Evolutionary conservation across 2,329 filamentous ascomycete genomes (phyloP), one percentile per base, ranked within the genome.

Genomic region (Colletotrichum abscissum): DNA sequence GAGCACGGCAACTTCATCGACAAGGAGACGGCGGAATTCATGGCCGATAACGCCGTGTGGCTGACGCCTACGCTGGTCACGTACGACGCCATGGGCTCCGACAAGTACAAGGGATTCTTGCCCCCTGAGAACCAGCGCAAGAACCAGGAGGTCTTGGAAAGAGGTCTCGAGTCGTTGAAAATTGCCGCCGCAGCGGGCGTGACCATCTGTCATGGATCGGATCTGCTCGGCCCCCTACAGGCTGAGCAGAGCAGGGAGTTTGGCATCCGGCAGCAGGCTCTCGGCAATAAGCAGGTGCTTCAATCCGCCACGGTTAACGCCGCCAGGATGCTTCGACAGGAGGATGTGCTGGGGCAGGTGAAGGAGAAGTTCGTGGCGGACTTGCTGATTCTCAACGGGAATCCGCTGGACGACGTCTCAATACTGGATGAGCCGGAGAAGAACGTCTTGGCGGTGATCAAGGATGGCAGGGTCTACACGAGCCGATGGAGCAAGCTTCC

Each of bases 21-120:
- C 73, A 68, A 78, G 14, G 80, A 83, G 42, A 87, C 86, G 3
- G 86, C 88, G 0, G 78, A 81, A 58, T 80, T 87, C 65, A 89
- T 90, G 87, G 87, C 85, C 0, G 81, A 84, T 73, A 84, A 82
- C 59, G 82, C 81, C 0, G 82, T 85, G 3, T 89, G 84, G 77
- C 77, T 91, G 9, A 90, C 88, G 1, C 88, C 89, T 1, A 90
- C 88, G 0, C 81, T 90, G 42, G 82, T 88, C 33, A 85, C 88
- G 0, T 90, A 90, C 77, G 78, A 86, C 22, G 82, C 84, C 30
- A 87, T 89, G 84, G 83, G 82, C 0, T 83, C 83, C 3, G 82
- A 83, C 19, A 81, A 82, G 19, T 88, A 84, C 69, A 76, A 78
- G 9, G 81, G 77, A 5, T 88, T 86, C 76, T 78, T 88, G 33